phyloP scores from a whole-genome alignment of 768 basidiomycete genomes.

The Termitomyces titanicus region DNA sequence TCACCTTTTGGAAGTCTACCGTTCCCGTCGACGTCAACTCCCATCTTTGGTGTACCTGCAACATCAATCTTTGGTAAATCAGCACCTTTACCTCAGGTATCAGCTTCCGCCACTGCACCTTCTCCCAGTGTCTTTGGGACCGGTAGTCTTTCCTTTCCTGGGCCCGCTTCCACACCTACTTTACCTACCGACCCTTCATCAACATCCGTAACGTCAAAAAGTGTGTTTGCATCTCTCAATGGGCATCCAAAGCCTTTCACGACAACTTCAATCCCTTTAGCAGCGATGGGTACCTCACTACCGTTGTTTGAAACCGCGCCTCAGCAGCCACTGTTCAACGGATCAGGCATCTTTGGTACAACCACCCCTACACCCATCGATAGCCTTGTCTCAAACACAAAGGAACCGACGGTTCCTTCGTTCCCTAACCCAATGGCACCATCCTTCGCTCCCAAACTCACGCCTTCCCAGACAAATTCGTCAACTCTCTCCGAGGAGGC shows the following conservation, averaged over 20 bases:
- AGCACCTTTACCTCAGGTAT: constrained; percentile 8
- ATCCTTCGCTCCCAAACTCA: constrained; percentile 19
- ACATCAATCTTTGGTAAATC: constrained; percentile 16
- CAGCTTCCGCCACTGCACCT: background rate
- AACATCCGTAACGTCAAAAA: background rate
- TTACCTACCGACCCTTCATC: background rate
- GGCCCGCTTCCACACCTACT: background rate
- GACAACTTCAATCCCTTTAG: background rate
- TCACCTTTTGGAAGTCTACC: constrained; percentile 33
- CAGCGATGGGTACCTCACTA: constrained; percentile 10
- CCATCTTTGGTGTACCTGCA: constrained; percentile 13
- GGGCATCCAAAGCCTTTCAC: background rate
- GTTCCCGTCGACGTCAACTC: constrained; percentile 14
- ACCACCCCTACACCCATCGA: background rate
- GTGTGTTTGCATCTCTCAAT: background rate
- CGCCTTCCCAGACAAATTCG: background rate
- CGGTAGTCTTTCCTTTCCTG: background rate
- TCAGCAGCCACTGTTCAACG: background rate
- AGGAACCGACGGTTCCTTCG: background rate
- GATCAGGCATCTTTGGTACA: background rate
- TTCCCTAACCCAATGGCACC: constrained; percentile 18
- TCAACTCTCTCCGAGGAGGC: background rate
- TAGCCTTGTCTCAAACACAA: background rate
- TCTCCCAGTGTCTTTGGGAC: constrained; percentile 4
- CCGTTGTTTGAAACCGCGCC: background rate